These are phyloP conservation scores for Agastache rugosa DNA, from an alignment of 257 asterid species.

Conservation along the genomic window DNA sequence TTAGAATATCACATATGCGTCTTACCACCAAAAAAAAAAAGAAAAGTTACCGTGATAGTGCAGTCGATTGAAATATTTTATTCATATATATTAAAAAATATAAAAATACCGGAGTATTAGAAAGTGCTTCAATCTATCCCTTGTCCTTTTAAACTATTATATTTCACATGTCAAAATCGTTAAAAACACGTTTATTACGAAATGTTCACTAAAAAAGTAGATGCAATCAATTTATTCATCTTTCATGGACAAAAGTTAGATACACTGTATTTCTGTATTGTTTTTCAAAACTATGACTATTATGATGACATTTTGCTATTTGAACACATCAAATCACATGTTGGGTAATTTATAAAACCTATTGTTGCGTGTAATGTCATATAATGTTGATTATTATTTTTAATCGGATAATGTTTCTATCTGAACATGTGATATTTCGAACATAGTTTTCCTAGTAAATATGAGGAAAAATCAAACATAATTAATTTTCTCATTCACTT, in stretches of 20 bases:
- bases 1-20: too few species aligned
- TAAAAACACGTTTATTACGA: background rate
- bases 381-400: background rate
- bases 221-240: slow-evolving; percentile 23
- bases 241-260: background rate
- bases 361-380: background rate
- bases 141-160: background rate
- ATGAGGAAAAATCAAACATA: too few species aligned
- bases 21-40: too few species aligned
- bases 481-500: too few species aligned
- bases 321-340: background rate
- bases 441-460: background rate
- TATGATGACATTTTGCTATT: too few species aligned
- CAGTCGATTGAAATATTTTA: too few species aligned
- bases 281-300: background rate
- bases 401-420: background rate
- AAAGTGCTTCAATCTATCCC: background rate
- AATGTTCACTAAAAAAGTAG: slow-evolving; percentile 3
- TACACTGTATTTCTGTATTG: background rate
- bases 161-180: background rate
- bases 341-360: background rate
- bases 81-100: too few species aligned
- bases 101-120: too few species aligned
- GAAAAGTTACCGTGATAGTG: too few species aligned
- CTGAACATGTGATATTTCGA: background rate